Conservation (phyloP, 2,329 filamentous ascomycete genomes). For the Penicillium occitanis region DNA sequence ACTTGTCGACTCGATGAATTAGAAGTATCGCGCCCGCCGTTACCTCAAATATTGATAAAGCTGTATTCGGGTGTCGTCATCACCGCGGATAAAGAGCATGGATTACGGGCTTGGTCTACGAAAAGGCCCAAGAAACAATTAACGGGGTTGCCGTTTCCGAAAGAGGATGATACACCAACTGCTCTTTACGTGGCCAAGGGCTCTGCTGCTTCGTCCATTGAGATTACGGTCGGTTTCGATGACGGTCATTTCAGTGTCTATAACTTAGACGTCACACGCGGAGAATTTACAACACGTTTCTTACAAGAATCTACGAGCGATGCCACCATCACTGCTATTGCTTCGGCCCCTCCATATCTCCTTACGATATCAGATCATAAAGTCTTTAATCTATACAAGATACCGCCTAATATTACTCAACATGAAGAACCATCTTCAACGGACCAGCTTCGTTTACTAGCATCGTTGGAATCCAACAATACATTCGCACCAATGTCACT, state of each 20-base stretch:
- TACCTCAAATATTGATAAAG: conserved; percentile 69
- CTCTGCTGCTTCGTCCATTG: conserved; percentile 47
- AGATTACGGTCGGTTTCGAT: conserved; percentile 67
- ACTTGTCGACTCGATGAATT: conserved; percentile 79
- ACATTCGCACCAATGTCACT: conserved; percentile 75
- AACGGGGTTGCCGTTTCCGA: conserved; percentile 50
- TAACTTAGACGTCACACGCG: conserved; percentile 52
- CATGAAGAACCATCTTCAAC: neutral
- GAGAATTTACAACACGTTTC: conserved; percentile 53
- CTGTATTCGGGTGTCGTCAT: conserved; percentile 74
- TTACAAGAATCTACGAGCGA: conserved; percentile 51
- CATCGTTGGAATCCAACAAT: conserved; percentile 77
- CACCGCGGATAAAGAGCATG: conserved; percentile 68
- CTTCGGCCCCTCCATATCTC: conserved; percentile 72
- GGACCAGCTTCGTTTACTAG: conserved; percentile 60
- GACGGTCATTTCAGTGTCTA: conserved; percentile 73
- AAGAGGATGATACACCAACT: conserved; percentile 65
- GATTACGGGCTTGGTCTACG: conserved; percentile 76
- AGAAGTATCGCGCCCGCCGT: conserved; percentile 55
- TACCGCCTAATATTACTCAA: conserved; percentile 34
- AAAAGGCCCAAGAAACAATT: conserved; percentile 61
- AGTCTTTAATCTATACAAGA: conserved; percentile 72
- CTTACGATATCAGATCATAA: conserved; percentile 75
- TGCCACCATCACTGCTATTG: conserved; percentile 67
- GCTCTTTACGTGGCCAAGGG: conserved; percentile 29